phyloP scores from a whole-genome alignment of 129 eudicot species.

The Ambrosia artemisiifolia region DNA sequence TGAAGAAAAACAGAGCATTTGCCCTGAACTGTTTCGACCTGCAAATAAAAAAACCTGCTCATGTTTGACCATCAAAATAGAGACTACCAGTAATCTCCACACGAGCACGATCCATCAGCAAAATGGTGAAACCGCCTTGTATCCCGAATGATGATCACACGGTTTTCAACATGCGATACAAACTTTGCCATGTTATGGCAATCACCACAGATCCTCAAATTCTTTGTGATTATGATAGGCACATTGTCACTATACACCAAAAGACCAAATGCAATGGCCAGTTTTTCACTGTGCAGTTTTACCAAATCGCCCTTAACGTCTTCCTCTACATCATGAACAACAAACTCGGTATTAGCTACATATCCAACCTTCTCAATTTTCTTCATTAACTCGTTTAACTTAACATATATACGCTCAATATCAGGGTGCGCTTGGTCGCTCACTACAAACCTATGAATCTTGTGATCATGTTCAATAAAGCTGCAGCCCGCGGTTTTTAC shows the following conservation, averaged over 20 bases:
- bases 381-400: conserved; percentile 32
- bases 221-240: conserved; percentile 47
- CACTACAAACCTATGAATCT: conserved; percentile 36
- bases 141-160: conserved; percentile 46
- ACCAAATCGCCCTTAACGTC: conserved; percentile 45
- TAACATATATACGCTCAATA: conserved; percentile 16
- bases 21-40: not conserved
- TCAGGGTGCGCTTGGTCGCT: conserved; percentile 44
- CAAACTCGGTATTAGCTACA: conserved; percentile 32
- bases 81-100: conserved; percentile 51
- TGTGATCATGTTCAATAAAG: conserved; percentile 36
- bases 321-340: conserved; percentile 42
- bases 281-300: conserved; percentile 43
- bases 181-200: conserved; percentile 49
- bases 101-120: conserved; percentile 42
- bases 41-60: not conserved
- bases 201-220: conserved; percentile 49
- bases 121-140: conserved; percentile 52
- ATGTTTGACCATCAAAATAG: not conserved
- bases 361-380: conserved; percentile 39
- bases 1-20: not conserved
- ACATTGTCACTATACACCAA: conserved; percentile 23
- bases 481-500: conserved; percentile 40
- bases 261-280: conserved; percentile 55
- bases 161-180: conserved; percentile 41